phyloP scores from a whole-genome alignment of 1,284 basidiomycete genomes.

The Wallemia mellicola region DNA sequence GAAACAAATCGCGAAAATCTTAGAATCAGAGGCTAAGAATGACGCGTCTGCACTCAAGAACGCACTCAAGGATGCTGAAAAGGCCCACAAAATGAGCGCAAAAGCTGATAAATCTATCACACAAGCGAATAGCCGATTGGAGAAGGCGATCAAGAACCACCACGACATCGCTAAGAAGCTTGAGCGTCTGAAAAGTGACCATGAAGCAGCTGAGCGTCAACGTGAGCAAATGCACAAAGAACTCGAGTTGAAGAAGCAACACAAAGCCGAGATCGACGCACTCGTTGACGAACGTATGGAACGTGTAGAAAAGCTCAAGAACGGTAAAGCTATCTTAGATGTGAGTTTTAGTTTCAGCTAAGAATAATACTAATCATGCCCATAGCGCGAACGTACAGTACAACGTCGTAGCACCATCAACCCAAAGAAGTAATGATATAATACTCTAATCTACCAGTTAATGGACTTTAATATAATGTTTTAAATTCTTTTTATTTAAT shows the following conservation, averaged over 20 bases:
- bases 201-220: background rate
- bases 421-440: background rate
- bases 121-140: background rate
- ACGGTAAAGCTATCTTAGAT: background rate
- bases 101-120: background rate
- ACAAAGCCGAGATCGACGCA: background rate
- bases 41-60: background rate
- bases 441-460: no score
- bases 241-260: background rate
- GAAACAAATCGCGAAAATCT: background rate
- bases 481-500: background rate
- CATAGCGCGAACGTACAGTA: background rate
- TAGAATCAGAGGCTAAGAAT: background rate
- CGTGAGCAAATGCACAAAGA: background rate
- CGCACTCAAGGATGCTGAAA: background rate
- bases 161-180: background rate
- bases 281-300: background rate
- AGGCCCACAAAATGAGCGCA: background rate
- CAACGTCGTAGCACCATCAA: background rate
- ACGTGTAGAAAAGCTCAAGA: background rate
- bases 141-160: background rate
- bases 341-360: background rate
- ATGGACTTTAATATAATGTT: no score
- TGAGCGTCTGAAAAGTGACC: background rate
- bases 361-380: background rate